These are phyloP conservation scores for Diplodia intermedia DNA, from an alignment of 2,329 filamentous ascomycete genomes.

Conservation along the genomic window DNA sequence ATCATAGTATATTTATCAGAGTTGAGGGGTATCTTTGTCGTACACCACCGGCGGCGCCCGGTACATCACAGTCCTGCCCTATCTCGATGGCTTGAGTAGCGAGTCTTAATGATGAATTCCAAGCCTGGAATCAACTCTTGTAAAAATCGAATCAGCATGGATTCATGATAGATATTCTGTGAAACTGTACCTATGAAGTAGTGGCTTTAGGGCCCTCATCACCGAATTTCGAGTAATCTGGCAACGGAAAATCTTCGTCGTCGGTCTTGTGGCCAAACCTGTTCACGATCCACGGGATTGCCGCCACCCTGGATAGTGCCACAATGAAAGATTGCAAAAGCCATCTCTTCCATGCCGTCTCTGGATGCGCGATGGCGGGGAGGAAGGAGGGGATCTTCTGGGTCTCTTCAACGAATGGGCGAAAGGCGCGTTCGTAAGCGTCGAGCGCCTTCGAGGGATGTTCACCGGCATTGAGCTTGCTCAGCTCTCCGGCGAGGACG, in stretches of 20 bases:
- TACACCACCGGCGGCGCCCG: no score
- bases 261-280: slow-evolving; percentile 32
- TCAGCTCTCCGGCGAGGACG: slow-evolving; percentile 15
- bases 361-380: slow-evolving; percentile 38
- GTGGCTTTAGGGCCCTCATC: not conserved
- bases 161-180: no score
- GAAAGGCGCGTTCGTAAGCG: slow-evolving; percentile 23
- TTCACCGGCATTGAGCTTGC: not conserved
- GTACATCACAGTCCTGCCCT: no score
- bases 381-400: slow-evolving; percentile 39
- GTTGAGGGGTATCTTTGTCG: no score
- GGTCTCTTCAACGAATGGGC: slow-evolving; percentile 33
- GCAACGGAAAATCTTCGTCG: slow-evolving; percentile 36
- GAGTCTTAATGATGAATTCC: no score
- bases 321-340: slow-evolving; percentile 33
- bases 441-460: slow-evolving; percentile 20
- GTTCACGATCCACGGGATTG: slow-evolving; percentile 33
- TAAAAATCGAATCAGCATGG: no score
- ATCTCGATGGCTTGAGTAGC: no score
- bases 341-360: slow-evolving; percentile 38
- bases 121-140: no score
- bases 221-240: slow-evolving; percentile 30
- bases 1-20: no score
- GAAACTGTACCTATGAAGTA: not conserved
- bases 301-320: slow-evolving; percentile 26